Conservation (phyloP, 805 yeast genomes). For the Grigorovia transvaalensis region DNA sequence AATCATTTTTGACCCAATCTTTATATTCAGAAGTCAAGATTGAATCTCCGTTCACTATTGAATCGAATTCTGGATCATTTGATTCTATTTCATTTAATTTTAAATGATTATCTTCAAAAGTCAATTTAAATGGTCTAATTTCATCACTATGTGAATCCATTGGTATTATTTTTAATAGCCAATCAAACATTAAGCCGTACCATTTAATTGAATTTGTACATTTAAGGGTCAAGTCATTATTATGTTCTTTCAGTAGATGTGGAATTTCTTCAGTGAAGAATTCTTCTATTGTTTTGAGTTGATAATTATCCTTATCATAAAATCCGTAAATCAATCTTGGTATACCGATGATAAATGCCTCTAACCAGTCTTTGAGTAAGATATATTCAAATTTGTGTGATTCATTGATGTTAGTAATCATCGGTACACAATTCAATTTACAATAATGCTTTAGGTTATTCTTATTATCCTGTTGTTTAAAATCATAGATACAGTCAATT, state of each 20-base stretch:
- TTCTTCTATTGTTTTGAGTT: conserved; percentile 62
- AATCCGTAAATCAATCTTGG: conserved; percentile 78
- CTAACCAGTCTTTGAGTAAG: conserved; percentile 81
- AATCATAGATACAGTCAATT: conserved; percentile 85
- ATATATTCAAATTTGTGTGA: conserved; percentile 64
- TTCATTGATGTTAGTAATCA: conserved; percentile 45
- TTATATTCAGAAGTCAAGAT: conserved; percentile 2
- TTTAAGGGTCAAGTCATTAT: conserved; percentile 39
- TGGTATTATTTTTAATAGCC: conserved; percentile 54
- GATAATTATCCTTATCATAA: conserved; percentile 55
- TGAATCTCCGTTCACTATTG: conserved; percentile 3
- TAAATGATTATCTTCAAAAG: conserved; percentile 39
- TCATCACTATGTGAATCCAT: conserved; percentile 39
- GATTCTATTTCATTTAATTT: conserved; percentile 38
- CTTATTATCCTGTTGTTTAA: conserved; percentile 33
- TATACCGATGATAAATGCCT: conserved; percentile 80
- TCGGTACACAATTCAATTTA: conserved; percentile 67
- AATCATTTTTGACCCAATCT: conserved; percentile 1
- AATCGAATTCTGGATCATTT: conserved; percentile 18
- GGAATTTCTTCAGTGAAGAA: conserved; percentile 75
- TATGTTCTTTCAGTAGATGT: conserved; percentile 40
- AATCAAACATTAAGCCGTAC: conserved; percentile 75
- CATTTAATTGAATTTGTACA: conserved; percentile 76
- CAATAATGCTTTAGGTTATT: conserved; percentile 64
- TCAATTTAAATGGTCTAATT: conserved; percentile 47